Conservation (phyloP, 306 rosid species). For the Begonia peltatifolia region DNA sequence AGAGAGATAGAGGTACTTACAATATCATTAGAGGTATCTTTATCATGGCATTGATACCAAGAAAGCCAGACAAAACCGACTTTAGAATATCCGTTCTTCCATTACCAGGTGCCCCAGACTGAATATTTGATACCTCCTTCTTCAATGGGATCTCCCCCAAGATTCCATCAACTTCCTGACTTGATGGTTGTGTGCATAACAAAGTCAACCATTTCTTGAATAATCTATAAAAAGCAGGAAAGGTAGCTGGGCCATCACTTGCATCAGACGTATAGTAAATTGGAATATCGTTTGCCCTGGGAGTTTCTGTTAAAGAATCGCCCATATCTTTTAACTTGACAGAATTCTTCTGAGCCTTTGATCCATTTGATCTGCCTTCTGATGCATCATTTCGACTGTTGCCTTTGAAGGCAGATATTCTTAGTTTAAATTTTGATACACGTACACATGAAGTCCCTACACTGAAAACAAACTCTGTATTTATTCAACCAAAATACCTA, state of each 20-base stretch:
- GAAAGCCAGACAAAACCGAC: slow-evolving; percentile 37
- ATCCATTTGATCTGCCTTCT: slow-evolving; percentile 37
- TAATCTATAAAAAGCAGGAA: slow-evolving; percentile 50
- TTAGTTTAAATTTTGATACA: slow-evolving; percentile 40
- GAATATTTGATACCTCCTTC: slow-evolving; percentile 22
- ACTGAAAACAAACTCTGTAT: slow-evolving; percentile 47
- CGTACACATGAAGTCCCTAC: slow-evolving; percentile 52
- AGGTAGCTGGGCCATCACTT: slow-evolving; percentile 30
- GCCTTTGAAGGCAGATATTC: slow-evolving; percentile 68
- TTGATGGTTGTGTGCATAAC: slow-evolving; percentile 42
- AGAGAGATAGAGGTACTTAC: slow-evolving; percentile 35
- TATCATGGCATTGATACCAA: slow-evolving; percentile 44
- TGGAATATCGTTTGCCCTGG: slow-evolving; percentile 40
- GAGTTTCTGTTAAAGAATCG: slow-evolving; percentile 30
- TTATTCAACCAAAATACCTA: slow-evolving; percentile 1
- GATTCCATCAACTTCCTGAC: slow-evolving; percentile 30
- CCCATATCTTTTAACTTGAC: slow-evolving; percentile 50
- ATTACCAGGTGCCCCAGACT: slow-evolving; percentile 18
- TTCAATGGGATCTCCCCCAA: slow-evolving; percentile 29
- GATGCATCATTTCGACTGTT: slow-evolving; percentile 41
- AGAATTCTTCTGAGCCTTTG: slow-evolving; percentile 45
- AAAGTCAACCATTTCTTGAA: slow-evolving; percentile 63
- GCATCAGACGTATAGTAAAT: slow-evolving; percentile 48
- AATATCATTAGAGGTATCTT: slow-evolving; percentile 67
- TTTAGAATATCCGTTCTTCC: slow-evolving; percentile 27